Evolutionary conservation across 305 asterid species (phyloP), one percentile per base, ranked within the genome.

Genomic region (Solanum chacoense): DNA sequence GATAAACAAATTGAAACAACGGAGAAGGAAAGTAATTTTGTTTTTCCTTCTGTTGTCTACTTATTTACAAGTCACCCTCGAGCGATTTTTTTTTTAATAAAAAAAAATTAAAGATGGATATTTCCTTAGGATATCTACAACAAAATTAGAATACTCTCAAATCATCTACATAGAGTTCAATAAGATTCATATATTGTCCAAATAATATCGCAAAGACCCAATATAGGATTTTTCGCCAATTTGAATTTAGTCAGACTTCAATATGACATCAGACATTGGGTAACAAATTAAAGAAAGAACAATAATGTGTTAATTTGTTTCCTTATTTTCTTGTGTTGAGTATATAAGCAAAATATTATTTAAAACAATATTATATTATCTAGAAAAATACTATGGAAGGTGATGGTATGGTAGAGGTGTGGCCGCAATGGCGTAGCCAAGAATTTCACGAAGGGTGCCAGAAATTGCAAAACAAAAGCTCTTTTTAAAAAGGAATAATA

Each of bases 391-490:
- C 29, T 22, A 63, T 22, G 3, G 5, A 65, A 59, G 26, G 11
- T 59, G 26, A 59, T 59, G 26, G 4, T 50, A 6, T 14, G 63
- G 8, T 50, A 50, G 63, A 16, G 63, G 22, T 16, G 4, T 50
- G 63, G 59, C 20, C 8, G 1, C 55, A 42, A 13, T 42, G 55
- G 55, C 55, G 0, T 4, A 13, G 55, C 55, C 50, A 11, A 0
- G 6, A 40, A 40, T 40, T 40, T 0, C 50, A 40, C 50, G 0
- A 40, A 40, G 18, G 50, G 50, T 40, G 50, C 50, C 0, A 42
- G 6, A 42, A 42, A 42, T 42, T 42, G 55, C 18, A 42, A 12
- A 42, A 42, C 55, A 12, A 42, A 42, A 42, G 18, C 55, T 40
- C 16, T 40, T 40, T 40, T 40, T 11, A 40, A 40, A 40, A 40